Evolutionary conservation across 1,284 basidiomycete genomes (phyloP), one percentile per base, ranked within the genome.

Genomic region (Apiotrichum akiyoshidainum): DNA sequence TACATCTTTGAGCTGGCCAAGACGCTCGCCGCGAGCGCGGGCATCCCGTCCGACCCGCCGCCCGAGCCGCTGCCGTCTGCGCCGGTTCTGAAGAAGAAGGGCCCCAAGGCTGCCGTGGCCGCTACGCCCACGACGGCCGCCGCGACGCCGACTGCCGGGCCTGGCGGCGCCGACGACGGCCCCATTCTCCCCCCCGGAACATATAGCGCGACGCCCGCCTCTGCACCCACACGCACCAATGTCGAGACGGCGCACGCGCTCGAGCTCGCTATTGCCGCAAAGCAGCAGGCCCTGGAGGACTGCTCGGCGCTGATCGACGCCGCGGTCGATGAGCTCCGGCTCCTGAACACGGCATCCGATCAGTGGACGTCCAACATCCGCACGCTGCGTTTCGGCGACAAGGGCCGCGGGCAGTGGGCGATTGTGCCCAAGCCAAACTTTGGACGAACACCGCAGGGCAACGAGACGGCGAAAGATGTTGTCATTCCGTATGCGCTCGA

Each of bases 401-500:
- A 49, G 1, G 70, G 69, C 3, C 55, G 56, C 41, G 64, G 61
- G 5, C 69, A 70, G 61, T 77, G 73, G 73, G 72, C 73, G 5
- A 57, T 73, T 1, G 59, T 77, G 1, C 71, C 75, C 1, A 72
- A 70, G 48, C 75, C 75, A 1, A 73, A 74, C 47, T 77, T 74
- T 60, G 70, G 61, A 5, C 54, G 67, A 33, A 19, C 46, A 12
- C 13, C 31, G 46, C 59, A 61, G 56, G 48, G 53, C 1, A 65
- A 66, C 2, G 68, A 69, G 47, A 49, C 21, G 5, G 74, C 76
- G 1, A 74, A 68, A 51, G 77, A 78, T 59, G 58, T 78, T 10
- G 70, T 77, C 47, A 72, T 78, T 14, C 76, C 76, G 8, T 78
- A 76, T 55, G 75, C 77, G 12, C 61, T 75, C 7, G 76, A 78